A percentile compares a stretch with the other conserved stretches of the same genome.
phyloP scores from a whole-genome alignment of 2,329 filamentous ascomycete species.

The Fusarium secorum region DNA sequence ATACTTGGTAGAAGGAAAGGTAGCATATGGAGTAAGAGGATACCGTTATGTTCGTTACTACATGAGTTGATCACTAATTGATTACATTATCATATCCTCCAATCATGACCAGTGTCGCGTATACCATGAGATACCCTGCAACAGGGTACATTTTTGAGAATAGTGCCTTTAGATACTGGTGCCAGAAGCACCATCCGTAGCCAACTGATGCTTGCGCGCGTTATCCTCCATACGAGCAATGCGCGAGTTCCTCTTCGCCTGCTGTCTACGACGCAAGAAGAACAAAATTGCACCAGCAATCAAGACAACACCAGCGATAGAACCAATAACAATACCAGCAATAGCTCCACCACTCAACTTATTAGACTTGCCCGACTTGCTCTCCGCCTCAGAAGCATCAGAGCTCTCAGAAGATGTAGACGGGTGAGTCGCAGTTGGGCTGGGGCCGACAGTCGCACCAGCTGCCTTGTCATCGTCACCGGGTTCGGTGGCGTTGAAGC shows the following conservation, averaged over 20 bases:
- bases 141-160: neutral
- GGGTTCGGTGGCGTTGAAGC: constrained; percentile 55
- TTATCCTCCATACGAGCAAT: constrained; percentile 30
- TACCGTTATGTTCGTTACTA: neutral
- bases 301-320: constrained; percentile 67
- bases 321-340: constrained; percentile 77
- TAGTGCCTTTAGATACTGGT: neutral
- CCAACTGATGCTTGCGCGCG: constrained; percentile 27
- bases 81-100: neutral
- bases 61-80: neutral
- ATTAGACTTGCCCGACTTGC: constrained; percentile 53
- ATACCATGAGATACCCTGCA: neutral
- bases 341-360: constrained; percentile 76
- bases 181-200: constrained; percentile 7
- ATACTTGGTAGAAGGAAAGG: neutral
- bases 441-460: constrained; percentile 13
- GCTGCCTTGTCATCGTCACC: constrained; percentile 38
- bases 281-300: constrained; percentile 68
- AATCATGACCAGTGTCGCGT: neutral
- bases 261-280: constrained; percentile 51
- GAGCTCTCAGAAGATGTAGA: neutral
- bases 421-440: constrained; percentile 23
- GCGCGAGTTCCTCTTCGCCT: constrained; percentile 14
- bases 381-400: constrained; percentile 4
- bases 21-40: neutral